Evolutionary conservation across 2,329 filamentous ascomycete genomes (phyloP).

Genomic region (Coleophoma crateriformis): DNA sequence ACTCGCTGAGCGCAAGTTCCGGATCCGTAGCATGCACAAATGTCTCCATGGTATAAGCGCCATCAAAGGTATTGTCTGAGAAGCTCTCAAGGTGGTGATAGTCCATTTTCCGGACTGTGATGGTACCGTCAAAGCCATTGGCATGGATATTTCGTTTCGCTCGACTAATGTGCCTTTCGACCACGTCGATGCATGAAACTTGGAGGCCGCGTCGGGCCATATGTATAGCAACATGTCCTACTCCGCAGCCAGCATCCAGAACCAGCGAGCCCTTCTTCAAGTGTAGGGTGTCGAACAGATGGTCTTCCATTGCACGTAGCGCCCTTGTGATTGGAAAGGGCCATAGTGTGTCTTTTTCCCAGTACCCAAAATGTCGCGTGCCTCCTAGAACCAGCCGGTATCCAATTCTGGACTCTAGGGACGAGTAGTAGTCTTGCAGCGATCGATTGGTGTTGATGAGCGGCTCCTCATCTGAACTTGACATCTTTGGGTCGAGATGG

Average conservation of each 20-base stretch:
- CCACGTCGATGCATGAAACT: slow-evolving; percentile 42
- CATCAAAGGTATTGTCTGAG: slow-evolving; percentile 35
- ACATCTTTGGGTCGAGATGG: no score
- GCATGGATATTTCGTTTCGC: slow-evolving; percentile 34
- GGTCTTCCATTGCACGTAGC: slow-evolving; percentile 43
- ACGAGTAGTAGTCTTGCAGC: slow-evolving; percentile 39
- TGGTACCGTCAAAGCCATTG: slow-evolving; percentile 26
- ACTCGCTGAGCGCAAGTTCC: slow-evolving; percentile 34
- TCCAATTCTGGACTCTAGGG: slow-evolving; percentile 38
- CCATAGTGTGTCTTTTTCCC: slow-evolving; percentile 36
- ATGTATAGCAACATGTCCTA: slow-evolving; percentile 41
- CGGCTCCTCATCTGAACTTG: slow-evolving; percentile 3
- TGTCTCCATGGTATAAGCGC: slow-evolving; percentile 51
- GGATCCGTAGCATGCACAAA: slow-evolving; percentile 47
- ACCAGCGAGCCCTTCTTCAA: slow-evolving; percentile 35
- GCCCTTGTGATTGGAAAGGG: slow-evolving; percentile 39
- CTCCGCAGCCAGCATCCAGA: slow-evolving; percentile 46
- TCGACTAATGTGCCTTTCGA: slow-evolving; percentile 39
- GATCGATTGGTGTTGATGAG: slow-evolving; percentile 30
- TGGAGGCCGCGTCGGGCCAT: slow-evolving; percentile 36
- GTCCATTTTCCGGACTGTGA: slow-evolving; percentile 37
- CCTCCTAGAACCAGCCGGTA: slow-evolving; percentile 38
- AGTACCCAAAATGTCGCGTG: slow-evolving; percentile 45
- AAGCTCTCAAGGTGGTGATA: slow-evolving; percentile 44
- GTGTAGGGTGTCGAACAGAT: slow-evolving; percentile 32